Base-by-base conservation (phyloP, 2,329 filamentous ascomycete genomes). In the Pyricularia grisea region DNA sequence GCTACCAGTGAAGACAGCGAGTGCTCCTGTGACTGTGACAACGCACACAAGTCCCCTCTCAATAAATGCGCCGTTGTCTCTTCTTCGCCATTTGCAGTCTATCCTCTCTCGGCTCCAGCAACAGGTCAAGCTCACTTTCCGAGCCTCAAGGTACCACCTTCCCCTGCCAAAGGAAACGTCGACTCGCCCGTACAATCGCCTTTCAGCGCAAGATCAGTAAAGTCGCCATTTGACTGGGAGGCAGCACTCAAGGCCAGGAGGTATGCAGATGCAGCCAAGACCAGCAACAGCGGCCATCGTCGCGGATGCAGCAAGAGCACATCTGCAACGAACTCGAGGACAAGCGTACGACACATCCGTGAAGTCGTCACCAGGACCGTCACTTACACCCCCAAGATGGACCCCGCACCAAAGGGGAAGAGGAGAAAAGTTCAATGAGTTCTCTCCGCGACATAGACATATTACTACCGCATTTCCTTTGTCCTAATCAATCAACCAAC, bases 361-460 rank as follows among this genome's bases (percentile, higher is more conserved):
- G 93, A 97, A 78, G 93, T 97, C 4, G 92, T 97, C 68, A 97
- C 94, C n/a, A 87, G 93, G 73, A 97, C 93, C 20, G 92, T 97
- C 70, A 97, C 92, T 60, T 97, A 96, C 79, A 97, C 92, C 77
- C 91, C 88, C 71, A 85, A 90, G 72, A 92, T 98, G 81, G 92
- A 93, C 73, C 92, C 94, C 28, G 93, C 94, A 55, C 94, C 93
- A 9, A 94, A 94, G 79, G 94, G 94, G 72, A 98, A 97, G 86
- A 88, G 93, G 81, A 90, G 94, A 81, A 96, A 92, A 83, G 78
- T 84, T 66, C 83, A 85, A 72, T 82, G 72, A 72, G n/a, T 12
- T 50, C 55, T 60, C 66, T 23, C 33, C 7, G 11, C 28, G 28
- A 10, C 23, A 50, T 67, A 31, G 23, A 33, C 31, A 28, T 33